phyloP scores from a whole-genome alignment of 164 flowering plant species.

The Berberis vulgaris region DNA sequence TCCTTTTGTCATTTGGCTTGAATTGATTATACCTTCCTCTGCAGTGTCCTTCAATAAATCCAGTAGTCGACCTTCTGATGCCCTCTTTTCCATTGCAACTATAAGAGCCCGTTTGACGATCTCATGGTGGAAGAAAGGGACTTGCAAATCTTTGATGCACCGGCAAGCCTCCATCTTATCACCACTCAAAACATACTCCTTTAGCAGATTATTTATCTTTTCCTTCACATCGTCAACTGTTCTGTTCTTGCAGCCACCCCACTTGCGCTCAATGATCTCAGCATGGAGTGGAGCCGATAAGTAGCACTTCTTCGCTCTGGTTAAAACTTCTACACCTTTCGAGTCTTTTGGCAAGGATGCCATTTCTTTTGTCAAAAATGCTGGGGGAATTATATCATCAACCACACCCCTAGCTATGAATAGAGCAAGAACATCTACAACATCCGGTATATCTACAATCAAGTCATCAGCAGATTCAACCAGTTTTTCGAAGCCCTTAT shows the following conservation, averaged over 20 bases:
- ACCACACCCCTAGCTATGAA: conserved; percentile 80
- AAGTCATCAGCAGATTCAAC: conserved; percentile 71
- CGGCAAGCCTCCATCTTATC: conserved; percentile 64
- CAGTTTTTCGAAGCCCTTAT: conserved; percentile 51
- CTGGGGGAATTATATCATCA: conserved; percentile 84
- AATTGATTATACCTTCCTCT: conserved; percentile 63
- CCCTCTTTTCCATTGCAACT: conserved; percentile 63
- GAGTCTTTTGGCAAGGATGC: conserved; percentile 31
- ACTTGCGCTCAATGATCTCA: conserved; percentile 61
- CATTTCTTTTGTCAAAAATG: conserved; percentile 50
- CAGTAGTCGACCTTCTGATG: conserved; percentile 41
- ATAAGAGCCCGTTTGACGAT: conserved; percentile 59
- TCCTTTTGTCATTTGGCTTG: conserved; percentile 72
- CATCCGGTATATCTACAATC: conserved; percentile 69
- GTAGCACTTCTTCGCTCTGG: conserved; percentile 62
- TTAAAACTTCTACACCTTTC: conserved; percentile 52
- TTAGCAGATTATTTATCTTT: conserved; percentile 45
- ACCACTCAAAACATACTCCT: conserved; percentile 61
- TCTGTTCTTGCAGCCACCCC: conserved; percentile 62
- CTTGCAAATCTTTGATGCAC: conserved; percentile 70
- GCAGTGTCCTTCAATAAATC: conserved; percentile 51
- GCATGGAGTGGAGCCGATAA: conserved; percentile 69
- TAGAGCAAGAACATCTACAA: conserved; percentile 60
- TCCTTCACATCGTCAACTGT: conserved; percentile 66
- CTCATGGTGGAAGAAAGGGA: conserved; percentile 80